These are phyloP conservation scores for Ophiostoma quercus DNA, from an alignment of 2,329 filamentous ascomycete species.

Conservation along the genomic window DNA sequence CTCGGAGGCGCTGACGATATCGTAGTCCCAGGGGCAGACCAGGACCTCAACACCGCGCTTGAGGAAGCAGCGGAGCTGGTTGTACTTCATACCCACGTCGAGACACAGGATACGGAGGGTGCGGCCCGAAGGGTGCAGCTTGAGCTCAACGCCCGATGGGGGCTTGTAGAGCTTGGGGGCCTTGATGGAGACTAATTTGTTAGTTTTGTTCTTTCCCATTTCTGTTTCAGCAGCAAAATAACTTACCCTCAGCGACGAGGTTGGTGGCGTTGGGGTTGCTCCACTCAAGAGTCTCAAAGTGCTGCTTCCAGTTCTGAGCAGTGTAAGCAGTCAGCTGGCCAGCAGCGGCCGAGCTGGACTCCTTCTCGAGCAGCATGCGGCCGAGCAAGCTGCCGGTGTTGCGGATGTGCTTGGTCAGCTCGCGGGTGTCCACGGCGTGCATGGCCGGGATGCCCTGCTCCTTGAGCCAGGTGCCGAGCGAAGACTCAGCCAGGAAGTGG, in stretches of 20 bases:
- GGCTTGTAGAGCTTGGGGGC: conserved; percentile 81
- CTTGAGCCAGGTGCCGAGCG: conserved; percentile 90
- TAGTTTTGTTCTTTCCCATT: conserved; percentile 35
- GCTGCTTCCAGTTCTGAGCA: conserved; percentile 15
- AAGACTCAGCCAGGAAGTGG: conserved; percentile 86
- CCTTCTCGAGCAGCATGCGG: conserved; percentile 71
- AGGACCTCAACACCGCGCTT: conserved; percentile 87
- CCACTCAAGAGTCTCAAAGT: conserved; percentile 67
- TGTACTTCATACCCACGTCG: conserved; percentile 97
- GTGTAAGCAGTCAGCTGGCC: conserved; percentile 31
- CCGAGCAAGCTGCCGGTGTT: conserved; percentile 95
- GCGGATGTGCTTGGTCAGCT: conserved; percentile 88
- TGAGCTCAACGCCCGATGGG: conserved; percentile 62
- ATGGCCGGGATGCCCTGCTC: conserved; percentile 92
- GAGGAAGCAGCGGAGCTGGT: conserved; percentile 90
- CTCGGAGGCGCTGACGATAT: conserved; percentile 70
- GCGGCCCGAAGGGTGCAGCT: conserved; percentile 84
- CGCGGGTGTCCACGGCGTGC: conserved; percentile 89
- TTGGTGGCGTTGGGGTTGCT: conserved; percentile 88
- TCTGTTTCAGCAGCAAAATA: conserved; percentile 26
- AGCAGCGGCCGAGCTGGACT: conserved; percentile 37
- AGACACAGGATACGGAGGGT: conserved; percentile 83
- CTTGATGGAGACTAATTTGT: conserved; percentile 72
- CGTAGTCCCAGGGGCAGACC: conserved; percentile 93
- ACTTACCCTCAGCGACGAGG: conserved; percentile 87